Evolutionary conservation across 768 basidiomycete genomes (phyloP).

Genomic region (Myochromella boudieri): DNA sequence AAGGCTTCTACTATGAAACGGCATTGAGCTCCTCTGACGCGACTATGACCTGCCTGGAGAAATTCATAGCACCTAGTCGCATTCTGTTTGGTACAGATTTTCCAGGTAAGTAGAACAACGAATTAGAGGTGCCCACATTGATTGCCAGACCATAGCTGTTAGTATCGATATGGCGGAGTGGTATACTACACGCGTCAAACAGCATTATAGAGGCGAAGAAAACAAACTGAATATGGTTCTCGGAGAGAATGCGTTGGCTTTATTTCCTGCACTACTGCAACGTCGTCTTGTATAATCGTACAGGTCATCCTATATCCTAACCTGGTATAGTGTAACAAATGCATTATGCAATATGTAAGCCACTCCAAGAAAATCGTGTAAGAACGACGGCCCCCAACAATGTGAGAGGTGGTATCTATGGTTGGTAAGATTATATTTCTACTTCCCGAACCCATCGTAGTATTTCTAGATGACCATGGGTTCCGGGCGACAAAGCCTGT

Average conservation of each 20-base stretch:
- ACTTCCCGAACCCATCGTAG: slow-evolving; percentile 58
- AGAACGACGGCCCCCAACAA: no score
- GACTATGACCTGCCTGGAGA: slow-evolving; percentile 49
- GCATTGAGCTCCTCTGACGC: slow-evolving; percentile 61
- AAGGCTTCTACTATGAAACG: slow-evolving; percentile 72
- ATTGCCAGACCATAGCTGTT: slow-evolving; percentile 45
- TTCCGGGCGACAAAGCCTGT: slow-evolving; percentile 51
- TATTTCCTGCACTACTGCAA: slow-evolving; percentile 42
- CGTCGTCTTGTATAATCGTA: background rate
- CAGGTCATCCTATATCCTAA: no score
- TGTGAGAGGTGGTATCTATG: no score
- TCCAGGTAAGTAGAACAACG: slow-evolving; percentile 48
- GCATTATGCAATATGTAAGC: no score
- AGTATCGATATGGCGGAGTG: slow-evolving; percentile 54
- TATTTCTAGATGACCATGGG: slow-evolving; percentile 54
- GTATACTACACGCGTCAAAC: slow-evolving; percentile 57
- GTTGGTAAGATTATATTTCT: slow-evolving; percentile 2
- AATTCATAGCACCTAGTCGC: slow-evolving; percentile 47
- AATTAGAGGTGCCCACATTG: background rate
- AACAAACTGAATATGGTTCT: slow-evolving; percentile 43
- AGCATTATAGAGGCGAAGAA: slow-evolving; percentile 42
- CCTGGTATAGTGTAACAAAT: no score
- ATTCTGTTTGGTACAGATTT: slow-evolving; percentile 77
- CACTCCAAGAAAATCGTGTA: no score
- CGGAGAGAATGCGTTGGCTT: slow-evolving; percentile 47